A percentile compares a stretch with the other conserved stretches of the same genome.
phyloP scores from a whole-genome alignment of 2,329 filamentous ascomycete species.

The Mycogone perniciosa region DNA sequence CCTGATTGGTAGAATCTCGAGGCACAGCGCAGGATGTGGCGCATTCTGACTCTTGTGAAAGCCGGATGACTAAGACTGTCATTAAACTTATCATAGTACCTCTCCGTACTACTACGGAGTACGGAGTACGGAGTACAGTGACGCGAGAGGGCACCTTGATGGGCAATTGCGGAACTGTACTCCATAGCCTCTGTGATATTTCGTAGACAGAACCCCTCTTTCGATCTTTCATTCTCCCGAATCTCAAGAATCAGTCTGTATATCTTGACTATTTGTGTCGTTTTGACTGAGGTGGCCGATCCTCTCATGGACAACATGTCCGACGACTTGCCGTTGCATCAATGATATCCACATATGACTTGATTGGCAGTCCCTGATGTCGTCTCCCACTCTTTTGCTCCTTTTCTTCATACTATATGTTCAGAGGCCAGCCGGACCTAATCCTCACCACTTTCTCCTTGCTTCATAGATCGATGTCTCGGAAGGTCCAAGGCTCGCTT shows the following conservation, averaged over 20 bases:
- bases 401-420: slow-evolving; percentile 11
- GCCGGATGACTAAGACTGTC: slow-evolving; percentile 19
- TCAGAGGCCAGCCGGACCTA: slow-evolving; percentile 21
- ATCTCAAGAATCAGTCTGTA: background rate
- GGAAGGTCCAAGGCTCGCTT: too few relatives aligned
- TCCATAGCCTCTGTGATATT: background rate
- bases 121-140: background rate
- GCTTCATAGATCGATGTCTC: too few relatives aligned
- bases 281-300: background rate
- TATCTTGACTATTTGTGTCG: background rate
- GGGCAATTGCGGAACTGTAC: slow-evolving; percentile 14
- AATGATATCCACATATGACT: slow-evolving; percentile 17
- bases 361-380: slow-evolving; percentile 12
- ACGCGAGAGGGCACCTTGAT: slow-evolving; percentile 24
- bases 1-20: slow-evolving; percentile 2
- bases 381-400: background rate
- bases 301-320: slow-evolving; percentile 23
- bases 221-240: background rate
- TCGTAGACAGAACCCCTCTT: background rate
- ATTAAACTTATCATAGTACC: too few relatives aligned
- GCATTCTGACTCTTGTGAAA: background rate
- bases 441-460: background rate
- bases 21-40: background rate
- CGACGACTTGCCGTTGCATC: slow-evolving; percentile 19
- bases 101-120: background rate